Base-by-base conservation (phyloP, 306 rosid genomes). In the Vigna reflexopilosa region DNA sequence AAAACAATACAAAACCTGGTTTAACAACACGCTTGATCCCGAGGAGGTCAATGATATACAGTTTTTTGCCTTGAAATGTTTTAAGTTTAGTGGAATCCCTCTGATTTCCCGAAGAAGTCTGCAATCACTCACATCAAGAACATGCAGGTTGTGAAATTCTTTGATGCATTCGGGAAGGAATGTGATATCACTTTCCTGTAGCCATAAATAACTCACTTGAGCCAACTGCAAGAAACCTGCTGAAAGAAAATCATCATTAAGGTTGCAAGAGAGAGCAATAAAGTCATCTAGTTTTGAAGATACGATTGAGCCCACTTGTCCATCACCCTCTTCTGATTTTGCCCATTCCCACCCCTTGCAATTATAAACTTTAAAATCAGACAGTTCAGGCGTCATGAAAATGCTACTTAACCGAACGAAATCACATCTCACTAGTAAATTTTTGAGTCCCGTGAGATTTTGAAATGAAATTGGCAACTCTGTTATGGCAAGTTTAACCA, bases 61-160 rank as follows among this genome's bases (percentile, higher is more conserved):
- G 17, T 14, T 1, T 5, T 0, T 5, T 36, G 76, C 82, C 1
- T 0, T 2, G 15, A 83, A 28, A 7, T 0, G 0, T 2, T 38
- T 0, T 2, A 72, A n/a, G 6, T 16, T 30, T 45, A 75, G 71
- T 0, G 79, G 85, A 72, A 83, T 7, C 12, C 48, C 80, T 47
- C 57, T 45, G 66, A 78, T 73, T 66, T 83, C 77, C 19, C 0
- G 8, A n/a, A 83, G 77, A 42, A 0, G 2, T 1, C 4, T 0
- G 56, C 86, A 83, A 6, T 1, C 2, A 40, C 9, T 7, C 56
- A 83, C 7, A 0, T 2, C 0, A 26, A 83, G 77, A 0, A 0
- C 0, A 9, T 3, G 0, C 15, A 72, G 4, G 8, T 6, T 19
- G 22, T 1, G 30, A 16, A 24, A 71, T 16, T 45, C 75, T 63